These are phyloP conservation scores for Candida nitratophila DNA, from an alignment of 805 yeast species.

Conservation along the genomic window DNA sequence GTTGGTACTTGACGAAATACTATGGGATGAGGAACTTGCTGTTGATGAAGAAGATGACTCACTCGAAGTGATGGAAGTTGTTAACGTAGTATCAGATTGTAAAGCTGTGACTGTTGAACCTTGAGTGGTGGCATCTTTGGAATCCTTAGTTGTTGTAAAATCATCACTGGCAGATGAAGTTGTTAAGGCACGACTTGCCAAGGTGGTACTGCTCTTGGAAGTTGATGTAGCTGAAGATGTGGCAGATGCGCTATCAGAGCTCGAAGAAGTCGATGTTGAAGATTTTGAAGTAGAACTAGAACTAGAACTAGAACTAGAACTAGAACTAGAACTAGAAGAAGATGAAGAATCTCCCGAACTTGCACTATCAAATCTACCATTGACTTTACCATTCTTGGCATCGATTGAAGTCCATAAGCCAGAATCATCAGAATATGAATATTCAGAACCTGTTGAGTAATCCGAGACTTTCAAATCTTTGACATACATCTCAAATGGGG, in stretches of 20 bases:
- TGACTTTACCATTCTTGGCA: slow-evolving; percentile 50
- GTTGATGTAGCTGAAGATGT: neutral
- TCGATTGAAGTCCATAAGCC: slow-evolving; percentile 57
- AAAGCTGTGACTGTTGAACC: neutral
- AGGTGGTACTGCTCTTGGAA: neutral
- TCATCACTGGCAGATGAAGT: neutral
- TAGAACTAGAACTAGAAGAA: no score
- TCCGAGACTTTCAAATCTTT: slow-evolving; percentile 56
- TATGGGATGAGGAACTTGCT: no score
- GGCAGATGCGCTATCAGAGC: neutral
- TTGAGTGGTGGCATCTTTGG: neutral
- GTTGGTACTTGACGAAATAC: neutral
- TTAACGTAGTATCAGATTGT: neutral
- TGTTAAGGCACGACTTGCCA: neutral
- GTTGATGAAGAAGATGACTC: neutral
- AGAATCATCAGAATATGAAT: slow-evolving; percentile 44
- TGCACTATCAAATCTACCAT: slow-evolving; percentile 50
- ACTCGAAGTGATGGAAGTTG: neutral
- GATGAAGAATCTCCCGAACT: slow-evolving; percentile 21
- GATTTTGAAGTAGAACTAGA: neutral
- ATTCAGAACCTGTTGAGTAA: slow-evolving; percentile 58
- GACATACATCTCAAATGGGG: slow-evolving; percentile 65
- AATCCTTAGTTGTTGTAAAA: neutral
- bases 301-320: no score
- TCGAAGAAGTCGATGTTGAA: neutral